Evolutionary conservation across 176 grass and related monocot genomes (phyloP).

Genomic region (Oryza rufipogon): DNA sequence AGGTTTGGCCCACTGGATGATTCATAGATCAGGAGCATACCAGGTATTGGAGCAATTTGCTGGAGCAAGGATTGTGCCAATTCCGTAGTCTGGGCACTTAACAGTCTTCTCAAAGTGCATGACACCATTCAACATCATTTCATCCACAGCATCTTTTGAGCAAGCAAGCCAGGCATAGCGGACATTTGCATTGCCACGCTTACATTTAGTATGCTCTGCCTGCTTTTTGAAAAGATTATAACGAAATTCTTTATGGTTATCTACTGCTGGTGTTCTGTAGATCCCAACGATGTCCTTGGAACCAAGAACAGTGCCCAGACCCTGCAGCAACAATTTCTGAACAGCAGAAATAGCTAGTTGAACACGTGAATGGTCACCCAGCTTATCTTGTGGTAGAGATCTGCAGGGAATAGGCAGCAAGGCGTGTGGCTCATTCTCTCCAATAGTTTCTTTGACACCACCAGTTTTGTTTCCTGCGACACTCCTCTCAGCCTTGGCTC

Average conservation of each 20-base stretch:
- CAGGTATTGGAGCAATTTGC: constrained; percentile 69
- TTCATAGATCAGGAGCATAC: constrained; percentile 47
- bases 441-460: constrained; percentile 57
- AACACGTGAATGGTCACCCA: constrained; percentile 36
- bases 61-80: constrained; percentile 75
- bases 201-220: constrained; percentile 47
- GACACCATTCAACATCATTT: constrained; percentile 67
- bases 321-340: constrained; percentile 77
- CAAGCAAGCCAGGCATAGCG: constrained; percentile 94
- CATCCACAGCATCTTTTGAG: constrained; percentile 66
- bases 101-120: constrained; percentile 58
- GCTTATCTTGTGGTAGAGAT: constrained; percentile 33
- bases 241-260: constrained; percentile 54
- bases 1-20: neutral
- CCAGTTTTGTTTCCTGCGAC: constrained; percentile 5
- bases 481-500: constrained; percentile 50
- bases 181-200: constrained; percentile 84
- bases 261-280: constrained; percentile 61
- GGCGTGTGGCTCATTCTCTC: constrained; percentile 65
- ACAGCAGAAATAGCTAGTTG: constrained; percentile 58
- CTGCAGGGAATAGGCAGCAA: constrained; percentile 41
- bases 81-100: constrained; percentile 59
- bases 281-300: constrained; percentile 76
- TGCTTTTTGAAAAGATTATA: constrained; percentile 74
- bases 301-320: constrained; percentile 54